Percentiles rank a stretch among this genome's conserved stretches.
phyloP scores from a whole-genome alignment of 768 basidiomycete genomes.

The Lactifluus subvellereus region DNA sequence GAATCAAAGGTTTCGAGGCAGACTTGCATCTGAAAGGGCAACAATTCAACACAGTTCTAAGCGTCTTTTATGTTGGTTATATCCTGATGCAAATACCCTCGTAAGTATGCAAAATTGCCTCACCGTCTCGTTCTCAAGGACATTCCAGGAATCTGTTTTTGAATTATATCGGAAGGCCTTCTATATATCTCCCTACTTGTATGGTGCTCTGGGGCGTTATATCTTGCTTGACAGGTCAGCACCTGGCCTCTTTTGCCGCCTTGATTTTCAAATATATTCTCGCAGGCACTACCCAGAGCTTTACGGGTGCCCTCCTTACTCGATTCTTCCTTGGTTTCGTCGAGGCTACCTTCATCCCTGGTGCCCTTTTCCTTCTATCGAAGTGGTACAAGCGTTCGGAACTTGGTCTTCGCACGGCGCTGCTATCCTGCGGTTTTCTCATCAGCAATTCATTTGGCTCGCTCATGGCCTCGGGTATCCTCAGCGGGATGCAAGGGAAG shows the following conservation, averaged over 20 bases:
- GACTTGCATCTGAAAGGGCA: slow-evolving; percentile 57
- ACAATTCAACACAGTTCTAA: slow-evolving; percentile 62
- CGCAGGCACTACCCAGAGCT: slow-evolving; percentile 32
- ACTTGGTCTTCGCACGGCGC: slow-evolving; percentile 60
- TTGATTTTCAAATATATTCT: background rate
- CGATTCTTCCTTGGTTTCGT: slow-evolving; percentile 68
- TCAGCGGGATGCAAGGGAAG: slow-evolving; percentile 63
- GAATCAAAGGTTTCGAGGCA: slow-evolving; percentile 63
- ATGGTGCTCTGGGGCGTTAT: slow-evolving; percentile 69
- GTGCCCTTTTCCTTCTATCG: slow-evolving; percentile 57
- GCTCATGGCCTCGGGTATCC: slow-evolving; percentile 69
- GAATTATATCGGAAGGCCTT: slow-evolving; percentile 61
- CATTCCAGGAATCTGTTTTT: slow-evolving; percentile 60
- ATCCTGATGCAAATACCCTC: slow-evolving; percentile 77
- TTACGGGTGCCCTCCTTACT: slow-evolving; percentile 53
- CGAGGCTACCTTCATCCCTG: slow-evolving; percentile 63
- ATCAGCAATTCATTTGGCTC: slow-evolving; percentile 81
- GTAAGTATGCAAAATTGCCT: slow-evolving; percentile 34
- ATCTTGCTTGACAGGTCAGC: slow-evolving; percentile 37
- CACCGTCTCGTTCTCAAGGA: background rate
- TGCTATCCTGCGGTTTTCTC: slow-evolving; percentile 65
- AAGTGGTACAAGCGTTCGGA: slow-evolving; percentile 73
- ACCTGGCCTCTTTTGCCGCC: slow-evolving; percentile 27
- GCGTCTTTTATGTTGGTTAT: slow-evolving; percentile 66
- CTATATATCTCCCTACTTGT: slow-evolving; percentile 57